A percentile compares a stretch with the other conserved stretches of the same genome.
phyloP scores from a whole-genome alignment of 148 eudicot species.

The Camellia sinensis region DNA sequence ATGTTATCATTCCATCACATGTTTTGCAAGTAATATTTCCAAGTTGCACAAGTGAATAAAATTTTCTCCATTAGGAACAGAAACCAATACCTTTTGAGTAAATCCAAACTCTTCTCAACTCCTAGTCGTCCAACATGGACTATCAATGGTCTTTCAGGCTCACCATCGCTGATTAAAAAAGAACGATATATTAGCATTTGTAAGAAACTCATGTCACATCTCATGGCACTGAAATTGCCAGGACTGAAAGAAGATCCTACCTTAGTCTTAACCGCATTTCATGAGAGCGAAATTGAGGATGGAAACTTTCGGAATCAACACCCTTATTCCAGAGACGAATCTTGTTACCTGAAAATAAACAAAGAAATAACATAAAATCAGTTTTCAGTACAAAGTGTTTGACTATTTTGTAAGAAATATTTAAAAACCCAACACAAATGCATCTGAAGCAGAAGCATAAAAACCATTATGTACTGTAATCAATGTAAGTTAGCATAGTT shows the following conservation, averaged over 20 bases:
- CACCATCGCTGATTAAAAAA: slow-evolving; percentile 56
- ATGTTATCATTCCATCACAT: slow-evolving; percentile 18
- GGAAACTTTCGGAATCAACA: slow-evolving; percentile 95
- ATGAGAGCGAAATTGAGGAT: slow-evolving; percentile 68
- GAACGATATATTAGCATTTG: background rate
- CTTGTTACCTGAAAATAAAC: slow-evolving; percentile 35
- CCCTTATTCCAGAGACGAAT: slow-evolving; percentile 99
- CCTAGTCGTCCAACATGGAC: slow-evolving; percentile 63
- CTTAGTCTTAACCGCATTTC: slow-evolving; percentile 87
- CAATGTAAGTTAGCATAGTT: slow-evolving; percentile 22
- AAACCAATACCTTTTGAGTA: slow-evolving; percentile 45
- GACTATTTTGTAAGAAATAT: background rate
- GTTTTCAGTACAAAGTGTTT: slow-evolving; percentile 39
- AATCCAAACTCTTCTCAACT: slow-evolving; percentile 61
- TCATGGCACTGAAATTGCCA: slow-evolving; percentile 27
- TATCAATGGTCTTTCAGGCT: slow-evolving; percentile 52
- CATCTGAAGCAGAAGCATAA: slow-evolving; percentile 7
- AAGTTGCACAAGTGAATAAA: slow-evolving; percentile 3
- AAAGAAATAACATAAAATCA: slow-evolving; percentile 55
- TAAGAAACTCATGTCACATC: slow-evolving; percentile 3
- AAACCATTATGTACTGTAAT: slow-evolving; percentile 50
- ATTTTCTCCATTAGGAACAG: slow-evolving; percentile 7
- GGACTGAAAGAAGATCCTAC: slow-evolving; percentile 64
- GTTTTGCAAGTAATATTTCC: slow-evolving; percentile 1
- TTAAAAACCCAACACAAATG: background rate